Evolutionary conservation across 257 asterid genomes (phyloP).

Genomic region (Linderniella brevidens): DNA sequence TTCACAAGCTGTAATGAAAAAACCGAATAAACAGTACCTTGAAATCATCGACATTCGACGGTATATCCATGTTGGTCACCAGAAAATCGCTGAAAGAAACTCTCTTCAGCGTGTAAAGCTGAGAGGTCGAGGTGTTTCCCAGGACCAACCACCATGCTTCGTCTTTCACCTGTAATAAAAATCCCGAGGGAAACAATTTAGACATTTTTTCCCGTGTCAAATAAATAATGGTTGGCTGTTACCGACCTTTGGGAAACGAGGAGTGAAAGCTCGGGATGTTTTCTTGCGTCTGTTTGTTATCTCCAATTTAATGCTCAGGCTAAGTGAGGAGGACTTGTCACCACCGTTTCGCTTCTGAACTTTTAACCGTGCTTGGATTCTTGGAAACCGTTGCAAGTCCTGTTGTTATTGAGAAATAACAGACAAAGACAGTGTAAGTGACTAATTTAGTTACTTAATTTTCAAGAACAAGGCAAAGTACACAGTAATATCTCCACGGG

Average conservation of each 20-base stretch:
- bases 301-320: slow-evolving; percentile 55
- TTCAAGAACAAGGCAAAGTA: not conserved
- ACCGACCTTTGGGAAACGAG: slow-evolving; percentile 82
- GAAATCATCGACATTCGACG: slow-evolving; percentile 30
- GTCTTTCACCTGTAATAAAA: slow-evolving; percentile 53
- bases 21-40: slow-evolving; percentile 19
- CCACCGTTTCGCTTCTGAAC: slow-evolving; percentile 36
- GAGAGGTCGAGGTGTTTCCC: slow-evolving; percentile 51
- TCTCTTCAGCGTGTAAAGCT: slow-evolving; percentile 65
- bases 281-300: slow-evolving; percentile 28
- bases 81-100: slow-evolving; percentile 47
- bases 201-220: not conserved
- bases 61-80: slow-evolving; percentile 49
- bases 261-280: slow-evolving; percentile 57
- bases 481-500: slow-evolving; percentile 4
- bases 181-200: not conserved
- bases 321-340: slow-evolving; percentile 14
- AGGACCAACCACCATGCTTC: slow-evolving; percentile 99
- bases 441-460: not conserved
- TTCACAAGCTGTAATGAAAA: not conserved
- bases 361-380: slow-evolving; percentile 36
- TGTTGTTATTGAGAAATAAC: slow-evolving; percentile 9
- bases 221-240: not conserved
- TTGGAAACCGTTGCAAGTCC: slow-evolving; percentile 73
- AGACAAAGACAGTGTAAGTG: not conserved